Conservation (phyloP, 1,284 basidiomycete species). For the Thelephora terrestris region DNA sequence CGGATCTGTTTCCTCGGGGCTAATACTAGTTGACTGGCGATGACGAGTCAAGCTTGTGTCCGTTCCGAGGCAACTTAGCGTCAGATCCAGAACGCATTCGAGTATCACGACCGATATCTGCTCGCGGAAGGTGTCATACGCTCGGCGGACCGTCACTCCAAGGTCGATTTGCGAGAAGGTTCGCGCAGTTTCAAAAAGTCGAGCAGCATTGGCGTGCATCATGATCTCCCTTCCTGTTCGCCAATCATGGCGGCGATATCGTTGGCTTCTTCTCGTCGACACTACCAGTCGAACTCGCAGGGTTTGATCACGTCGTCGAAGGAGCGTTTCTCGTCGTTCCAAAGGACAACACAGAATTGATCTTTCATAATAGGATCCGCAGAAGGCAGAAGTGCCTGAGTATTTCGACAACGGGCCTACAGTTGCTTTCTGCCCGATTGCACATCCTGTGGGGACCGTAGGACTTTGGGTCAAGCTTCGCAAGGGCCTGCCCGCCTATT, state of each 20-base stretch:
- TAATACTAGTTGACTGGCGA: constrained; percentile 66
- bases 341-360: constrained; percentile 79
- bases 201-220: constrained; percentile 57
- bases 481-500: too few species aligned
- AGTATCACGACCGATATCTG: constrained; percentile 78
- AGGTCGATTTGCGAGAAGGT: constrained; percentile 84
- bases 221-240: constrained; percentile 77
- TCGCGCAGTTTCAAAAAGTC: constrained; percentile 73
- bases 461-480: too few species aligned
- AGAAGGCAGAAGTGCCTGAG: constrained; percentile 60
- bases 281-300: constrained; percentile 60
- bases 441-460: too few species aligned
- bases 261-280: constrained; percentile 55
- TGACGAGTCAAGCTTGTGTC: constrained; percentile 56
- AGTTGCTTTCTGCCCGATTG: too few species aligned
- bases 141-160: constrained; percentile 82
- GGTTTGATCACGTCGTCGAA: constrained; percentile 84
- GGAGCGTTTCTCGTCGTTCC: constrained; percentile 98
- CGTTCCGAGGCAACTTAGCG: constrained; percentile 54
- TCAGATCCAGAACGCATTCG: constrained; percentile 80
- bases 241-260: constrained; percentile 66
- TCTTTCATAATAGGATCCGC: constrained; percentile 70
- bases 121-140: constrained; percentile 87
- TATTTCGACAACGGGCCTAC: too few species aligned
- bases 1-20: constrained; percentile 36